Conservation (phyloP, 2,329 filamentous ascomycete genomes). For the Arthrobotrys sphaeroides region DNA sequence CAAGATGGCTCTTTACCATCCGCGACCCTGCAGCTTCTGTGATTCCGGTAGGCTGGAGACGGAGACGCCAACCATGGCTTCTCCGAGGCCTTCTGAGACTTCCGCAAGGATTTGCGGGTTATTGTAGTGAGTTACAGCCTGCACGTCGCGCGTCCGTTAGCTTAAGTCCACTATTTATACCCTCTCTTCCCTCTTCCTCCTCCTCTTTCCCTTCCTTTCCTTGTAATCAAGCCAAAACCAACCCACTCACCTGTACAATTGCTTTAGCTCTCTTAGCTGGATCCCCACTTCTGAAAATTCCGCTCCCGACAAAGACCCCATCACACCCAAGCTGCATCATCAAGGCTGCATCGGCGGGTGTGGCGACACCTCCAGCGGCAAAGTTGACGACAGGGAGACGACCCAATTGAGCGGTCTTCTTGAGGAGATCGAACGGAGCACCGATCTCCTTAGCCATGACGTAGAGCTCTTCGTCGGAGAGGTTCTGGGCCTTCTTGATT, state of each 20-base stretch:
- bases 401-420: slow-evolving; percentile 85
- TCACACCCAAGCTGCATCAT: slow-evolving; percentile 99
- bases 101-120: slow-evolving; percentile 86
- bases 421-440: slow-evolving; percentile 79
- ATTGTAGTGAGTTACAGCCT: slow-evolving; percentile 85
- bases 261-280: slow-evolving; percentile 89
- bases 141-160: not conserved
- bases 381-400: slow-evolving; percentile 97
- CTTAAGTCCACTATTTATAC: not conserved
- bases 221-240: too few relatives aligned
- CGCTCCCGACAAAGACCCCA: slow-evolving; percentile 94
- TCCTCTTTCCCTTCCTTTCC: too few relatives aligned
- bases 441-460: slow-evolving; percentile 83
- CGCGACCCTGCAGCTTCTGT: slow-evolving; percentile 84
- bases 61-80: slow-evolving; percentile 98
- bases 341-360: slow-evolving; percentile 92
- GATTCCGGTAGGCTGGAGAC: slow-evolving; percentile 77
- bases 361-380: slow-evolving; percentile 98
- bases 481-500: slow-evolving; percentile 75
- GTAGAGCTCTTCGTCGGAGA: slow-evolving; percentile 77
- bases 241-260: slow-evolving; percentile 74
- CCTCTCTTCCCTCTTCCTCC: not conserved
- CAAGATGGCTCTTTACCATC: slow-evolving; percentile 71
- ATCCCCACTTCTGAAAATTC: slow-evolving; percentile 97
- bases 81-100: slow-evolving; percentile 87